Percentiles rank a stretch among this genome's conserved stretches.
Evolutionary conservation across 192 early-diverging fungal species (phyloP).

Genomic region (Chytriomyces sp.): DNA sequence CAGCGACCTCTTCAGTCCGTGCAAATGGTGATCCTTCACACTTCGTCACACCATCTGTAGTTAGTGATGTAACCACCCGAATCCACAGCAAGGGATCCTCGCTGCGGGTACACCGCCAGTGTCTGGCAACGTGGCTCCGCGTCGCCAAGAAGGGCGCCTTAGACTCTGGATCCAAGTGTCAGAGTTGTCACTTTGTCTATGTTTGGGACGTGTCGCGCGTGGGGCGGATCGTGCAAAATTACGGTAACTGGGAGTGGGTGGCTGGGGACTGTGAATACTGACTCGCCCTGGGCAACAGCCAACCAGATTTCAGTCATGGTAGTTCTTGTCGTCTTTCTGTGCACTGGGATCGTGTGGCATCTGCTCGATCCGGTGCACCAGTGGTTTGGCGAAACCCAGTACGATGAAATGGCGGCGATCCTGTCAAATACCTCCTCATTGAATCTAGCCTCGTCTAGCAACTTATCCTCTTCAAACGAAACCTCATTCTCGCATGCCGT

Average conservation of each 20-base stretch:
- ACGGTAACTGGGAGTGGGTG: neutral
- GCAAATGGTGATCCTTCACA: neutral
- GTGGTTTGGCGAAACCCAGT: conserved; percentile 17
- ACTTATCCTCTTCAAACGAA: neutral
- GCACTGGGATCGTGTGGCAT: neutral
- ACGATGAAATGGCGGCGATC: neutral
- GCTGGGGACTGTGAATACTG: neutral
- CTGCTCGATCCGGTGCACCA: conserved; percentile 2
- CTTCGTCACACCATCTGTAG: neutral
- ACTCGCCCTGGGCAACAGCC: neutral
- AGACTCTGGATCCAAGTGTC: neutral
- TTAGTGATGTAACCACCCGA: neutral
- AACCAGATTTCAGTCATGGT: neutral
- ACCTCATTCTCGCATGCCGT: no score
- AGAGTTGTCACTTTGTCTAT: conserved; percentile 6
- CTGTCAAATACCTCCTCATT: no score
- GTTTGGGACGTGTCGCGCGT: neutral
- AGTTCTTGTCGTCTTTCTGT: neutral
- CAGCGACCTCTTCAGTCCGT: neutral
- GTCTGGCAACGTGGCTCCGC: neutral
- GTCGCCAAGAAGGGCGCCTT: neutral
- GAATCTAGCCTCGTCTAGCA: neutral
- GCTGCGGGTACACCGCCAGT: conserved; percentile 2
- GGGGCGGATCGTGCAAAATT: neutral
- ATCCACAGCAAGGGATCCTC: conserved; percentile 16